A percentile compares a stretch with the other conserved stretches of the same genome.
phyloP scores from a whole-genome alignment of 106 monocot species.

The Cymbidium sinense region DNA sequence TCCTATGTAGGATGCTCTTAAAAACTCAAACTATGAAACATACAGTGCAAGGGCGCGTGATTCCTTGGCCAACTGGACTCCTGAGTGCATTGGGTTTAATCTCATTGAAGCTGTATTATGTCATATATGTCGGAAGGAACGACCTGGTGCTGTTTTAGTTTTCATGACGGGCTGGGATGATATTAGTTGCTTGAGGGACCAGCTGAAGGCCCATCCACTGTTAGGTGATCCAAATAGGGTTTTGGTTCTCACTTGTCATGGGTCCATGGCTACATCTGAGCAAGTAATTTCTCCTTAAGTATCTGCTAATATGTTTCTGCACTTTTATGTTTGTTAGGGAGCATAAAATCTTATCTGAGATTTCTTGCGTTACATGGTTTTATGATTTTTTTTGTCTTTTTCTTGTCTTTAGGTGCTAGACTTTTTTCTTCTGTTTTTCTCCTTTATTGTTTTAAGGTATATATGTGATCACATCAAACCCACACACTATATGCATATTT shows the following conservation, averaged over 20 bases:
- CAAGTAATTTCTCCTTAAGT: conserved; percentile 44
- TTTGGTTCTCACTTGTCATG: conserved; percentile 87
- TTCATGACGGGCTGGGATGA: conserved; percentile 99
- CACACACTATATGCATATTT: background rate
- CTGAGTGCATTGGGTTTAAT: conserved; percentile 98
- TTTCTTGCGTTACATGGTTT: background rate
- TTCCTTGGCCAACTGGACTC: conserved; percentile 86
- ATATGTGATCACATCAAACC: background rate
- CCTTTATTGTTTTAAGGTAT: background rate
- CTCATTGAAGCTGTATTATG: conserved; percentile 96
- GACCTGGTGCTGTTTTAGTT: conserved; percentile 86
- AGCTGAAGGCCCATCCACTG: conserved; percentile 91
- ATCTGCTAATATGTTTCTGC: background rate
- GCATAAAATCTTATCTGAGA: background rate
- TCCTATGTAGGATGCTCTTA: conserved; percentile 62
- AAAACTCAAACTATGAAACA: conserved; percentile 72
- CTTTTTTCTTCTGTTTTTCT: background rate
- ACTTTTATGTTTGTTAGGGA: background rate
- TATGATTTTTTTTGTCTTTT: background rate
- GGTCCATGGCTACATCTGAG: conserved; percentile 99
- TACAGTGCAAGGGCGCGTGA: conserved; percentile 81
- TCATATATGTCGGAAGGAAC: conserved; percentile 93
- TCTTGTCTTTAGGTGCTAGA: background rate
- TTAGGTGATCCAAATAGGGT: conserved; percentile 97
- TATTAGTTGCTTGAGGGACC: conserved; percentile 93